Conservation (phyloP, 2,329 filamentous ascomycete genomes). For the Phialophora verrucosa region DNA sequence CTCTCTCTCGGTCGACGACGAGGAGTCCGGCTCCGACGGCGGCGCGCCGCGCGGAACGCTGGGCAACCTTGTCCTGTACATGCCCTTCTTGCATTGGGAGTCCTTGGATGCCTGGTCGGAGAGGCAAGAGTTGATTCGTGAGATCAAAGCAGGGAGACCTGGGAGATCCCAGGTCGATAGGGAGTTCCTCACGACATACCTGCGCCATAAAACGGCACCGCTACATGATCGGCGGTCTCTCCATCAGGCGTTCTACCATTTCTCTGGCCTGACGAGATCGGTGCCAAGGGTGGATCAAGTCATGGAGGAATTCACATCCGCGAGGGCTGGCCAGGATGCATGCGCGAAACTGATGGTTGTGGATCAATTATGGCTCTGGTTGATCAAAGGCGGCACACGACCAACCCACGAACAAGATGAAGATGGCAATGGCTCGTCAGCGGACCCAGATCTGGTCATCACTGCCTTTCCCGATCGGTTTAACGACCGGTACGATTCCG, state of each 20-base stretch:
- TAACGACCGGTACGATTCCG: constrained; percentile 18
- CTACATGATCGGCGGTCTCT: constrained; percentile 11
- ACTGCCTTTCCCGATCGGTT: constrained; percentile 23
- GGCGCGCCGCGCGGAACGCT: neutral
- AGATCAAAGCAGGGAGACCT: neutral
- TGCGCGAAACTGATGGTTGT: constrained; percentile 6
- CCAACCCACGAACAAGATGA: constrained; percentile 6
- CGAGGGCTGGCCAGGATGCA: neutral
- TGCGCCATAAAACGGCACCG: constrained; percentile 5
- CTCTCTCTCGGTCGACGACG: constrained; percentile 1
- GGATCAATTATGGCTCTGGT: constrained; percentile 11
- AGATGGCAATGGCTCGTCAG: constrained; percentile 2
- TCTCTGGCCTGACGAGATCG: constrained; percentile 6
- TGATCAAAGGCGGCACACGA: constrained; percentile 5
- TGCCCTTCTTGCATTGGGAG: constrained; percentile 8
- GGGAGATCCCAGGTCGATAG: neutral
- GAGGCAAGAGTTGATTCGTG: constrained; percentile 6
- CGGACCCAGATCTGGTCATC: constrained; percentile 20
- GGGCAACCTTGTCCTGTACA: constrained; percentile 7
- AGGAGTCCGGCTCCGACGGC: constrained; percentile 8
- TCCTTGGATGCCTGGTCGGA: constrained; percentile 5
- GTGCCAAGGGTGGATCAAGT: constrained; percentile 8
- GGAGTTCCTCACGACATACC: neutral
- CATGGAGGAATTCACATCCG: constrained; percentile 2
- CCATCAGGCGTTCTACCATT: constrained; percentile 9